Evolutionary conservation across 768 basidiomycete species (phyloP).

Genomic region (Rhodotorula graminis): DNA sequence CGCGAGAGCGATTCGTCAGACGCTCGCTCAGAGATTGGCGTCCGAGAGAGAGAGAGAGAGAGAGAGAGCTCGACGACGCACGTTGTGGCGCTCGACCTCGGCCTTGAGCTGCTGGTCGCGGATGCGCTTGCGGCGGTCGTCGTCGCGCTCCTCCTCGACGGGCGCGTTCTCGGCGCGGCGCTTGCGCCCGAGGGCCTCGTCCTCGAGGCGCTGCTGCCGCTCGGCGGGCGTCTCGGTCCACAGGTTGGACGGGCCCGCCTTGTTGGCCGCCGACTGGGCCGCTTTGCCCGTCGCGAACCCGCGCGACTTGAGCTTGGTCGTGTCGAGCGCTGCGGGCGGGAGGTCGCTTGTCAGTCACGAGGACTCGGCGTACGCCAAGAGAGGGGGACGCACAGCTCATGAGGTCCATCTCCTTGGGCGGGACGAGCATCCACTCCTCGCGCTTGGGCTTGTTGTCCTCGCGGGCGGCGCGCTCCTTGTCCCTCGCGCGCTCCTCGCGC

Average conservation of each 20-base stretch:
- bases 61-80: not conserved
- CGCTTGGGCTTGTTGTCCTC: conserved; percentile 68
- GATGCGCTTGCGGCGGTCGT: conserved; percentile 16
- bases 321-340: conserved; percentile 64
- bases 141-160: conserved; percentile 43
- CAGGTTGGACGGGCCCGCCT: conserved; percentile 51
- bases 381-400: conserved; percentile 60
- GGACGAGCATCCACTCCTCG: conserved; percentile 98
- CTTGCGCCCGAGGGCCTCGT: conserved; percentile 83
- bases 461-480: conserved; percentile 58
- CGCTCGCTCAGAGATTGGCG: conserved; percentile 45
- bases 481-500: conserved; percentile 69
- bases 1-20: no score
- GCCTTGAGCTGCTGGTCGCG: conserved; percentile 30
- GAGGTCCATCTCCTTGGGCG: conserved; percentile 74
- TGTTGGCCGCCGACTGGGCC: conserved; percentile 48
- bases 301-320: conserved; percentile 69
- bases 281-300: conserved; percentile 58
- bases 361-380: not conserved
- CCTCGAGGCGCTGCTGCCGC: conserved; percentile 80
- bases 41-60: not conserved
- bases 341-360: not conserved
- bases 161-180: conserved; percentile 59
- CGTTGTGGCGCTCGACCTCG: conserved; percentile 39
- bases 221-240: conserved; percentile 99